Base-by-base conservation (phyloP, 768 basidiomycete genomes). In the Tephrocybe sp. region DNA sequence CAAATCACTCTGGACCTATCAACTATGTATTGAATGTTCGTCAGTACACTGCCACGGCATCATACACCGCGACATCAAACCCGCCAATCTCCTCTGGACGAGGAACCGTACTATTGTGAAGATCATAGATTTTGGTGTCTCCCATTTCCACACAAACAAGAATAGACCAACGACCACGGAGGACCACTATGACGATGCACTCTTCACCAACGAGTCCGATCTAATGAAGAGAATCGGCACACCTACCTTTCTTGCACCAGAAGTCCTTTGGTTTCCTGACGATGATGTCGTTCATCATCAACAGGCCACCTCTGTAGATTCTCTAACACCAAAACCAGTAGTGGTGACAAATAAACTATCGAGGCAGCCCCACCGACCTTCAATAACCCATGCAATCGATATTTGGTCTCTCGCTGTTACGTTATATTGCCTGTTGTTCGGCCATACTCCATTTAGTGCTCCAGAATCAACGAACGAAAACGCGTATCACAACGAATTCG, bases 51-150 rank as follows among this genome's bases (percentile, higher is more conserved):
- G 66, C 41, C 64, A 68, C 50, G 72, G 73, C 54, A 92, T 95
- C 67, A 86, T 90, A 46, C 92, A 94, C 68, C 86, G 93, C 24
- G 93, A 95, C 63, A 81, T 95, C 62, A 94, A 95, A 66, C 93
- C 93, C 8, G 87, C 90, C 69, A 94, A 94, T 65, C 78, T 95
- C 25, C 71, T 94, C 14, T 86, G 93, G 59, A 67, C 68, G 6
- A 58, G 55, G 38, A 65, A 74, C 54, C 70, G 72, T 32, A 63
- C 64, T 25, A 85, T 88, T 58, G 79, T 95, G 57, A 95, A 95
- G 73, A 90, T 96, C 42, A 93, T 86, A 24, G 93, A 95, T 67
- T 96, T 94, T 65, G 93, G 93, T 9, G 68, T 75, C 37, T 71
- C 73, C 28, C 69, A 74, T 48, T 69, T 66, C 52, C 61, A 11